Conservation (phyloP, 2,329 filamentous ascomycete genomes). For the Hymenoscyphus fructigenus region DNA sequence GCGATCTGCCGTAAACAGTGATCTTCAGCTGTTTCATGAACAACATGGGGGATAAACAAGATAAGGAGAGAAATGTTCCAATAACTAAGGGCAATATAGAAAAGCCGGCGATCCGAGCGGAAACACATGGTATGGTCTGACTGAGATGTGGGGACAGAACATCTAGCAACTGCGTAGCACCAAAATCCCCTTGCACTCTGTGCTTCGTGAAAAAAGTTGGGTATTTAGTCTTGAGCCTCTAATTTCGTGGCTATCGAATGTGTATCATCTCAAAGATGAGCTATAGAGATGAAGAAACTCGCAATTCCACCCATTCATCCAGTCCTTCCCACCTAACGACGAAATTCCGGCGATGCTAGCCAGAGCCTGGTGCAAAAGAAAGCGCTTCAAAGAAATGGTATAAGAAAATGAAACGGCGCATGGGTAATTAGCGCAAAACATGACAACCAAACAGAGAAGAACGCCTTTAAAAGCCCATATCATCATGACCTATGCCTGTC, state of each 20-base stretch:
- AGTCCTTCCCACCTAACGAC: not conserved
- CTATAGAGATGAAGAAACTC: not conserved
- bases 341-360: not conserved
- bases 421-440: constrained; percentile 14
- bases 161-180: not conserved
- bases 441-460: constrained; percentile 6
- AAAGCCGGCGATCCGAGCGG: not conserved
- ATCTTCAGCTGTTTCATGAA: not conserved
- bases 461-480: constrained; percentile 17
- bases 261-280: not conserved
- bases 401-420: constrained; percentile 8
- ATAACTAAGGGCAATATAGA: not conserved
- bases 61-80: not conserved
- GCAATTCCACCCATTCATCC: not conserved
- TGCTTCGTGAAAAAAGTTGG: not conserved
- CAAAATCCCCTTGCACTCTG: not conserved
- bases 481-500: constrained; percentile 3
- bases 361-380: constrained; percentile 6
- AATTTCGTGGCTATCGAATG: not conserved
- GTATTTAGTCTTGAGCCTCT: not conserved
- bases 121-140: not conserved
- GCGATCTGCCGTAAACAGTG: not conserved
- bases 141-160: too few relatives aligned
- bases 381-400: constrained; percentile 14
- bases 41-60: not conserved